Evolutionary conservation across 2,329 filamentous ascomycete species (phyloP).

Genomic region (Periglandula ipomoeae): DNA sequence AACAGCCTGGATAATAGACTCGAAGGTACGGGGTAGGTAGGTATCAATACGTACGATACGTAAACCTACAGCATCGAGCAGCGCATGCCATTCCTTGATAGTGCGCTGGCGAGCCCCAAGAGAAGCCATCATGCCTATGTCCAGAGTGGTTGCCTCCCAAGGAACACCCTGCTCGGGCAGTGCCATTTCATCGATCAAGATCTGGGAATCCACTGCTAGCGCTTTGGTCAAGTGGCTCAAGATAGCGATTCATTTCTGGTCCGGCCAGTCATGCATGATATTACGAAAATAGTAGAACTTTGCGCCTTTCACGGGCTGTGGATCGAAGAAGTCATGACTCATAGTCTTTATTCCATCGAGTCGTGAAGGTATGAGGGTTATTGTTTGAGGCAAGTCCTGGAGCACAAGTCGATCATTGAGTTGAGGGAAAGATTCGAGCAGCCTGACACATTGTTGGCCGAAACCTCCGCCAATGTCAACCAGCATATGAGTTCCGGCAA

Average conservation of each 20-base stretch:
- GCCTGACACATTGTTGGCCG: background rate
- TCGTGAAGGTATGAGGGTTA: background rate
- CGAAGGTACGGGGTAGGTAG: too few relatives aligned
- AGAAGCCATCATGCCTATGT: background rate
- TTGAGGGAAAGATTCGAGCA: background rate
- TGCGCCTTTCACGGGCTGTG: conserved; percentile 12
- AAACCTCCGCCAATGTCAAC: background rate
- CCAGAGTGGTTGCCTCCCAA: background rate
- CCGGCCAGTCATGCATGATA: conserved; percentile 30
- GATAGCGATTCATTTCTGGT: too few relatives aligned
- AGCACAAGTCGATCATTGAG: background rate
- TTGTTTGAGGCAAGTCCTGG: background rate
- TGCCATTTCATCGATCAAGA: conserved; percentile 28
- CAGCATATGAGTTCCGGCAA: too few relatives aligned
- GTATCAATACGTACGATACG: too few relatives aligned
- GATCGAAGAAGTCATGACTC: conserved; percentile 17
- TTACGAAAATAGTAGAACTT: conserved; percentile 22
- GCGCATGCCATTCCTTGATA: background rate
- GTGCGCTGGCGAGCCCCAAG: background rate
- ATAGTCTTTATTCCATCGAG: conserved; percentile 8
- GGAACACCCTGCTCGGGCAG: conserved; percentile 14
- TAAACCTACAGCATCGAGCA: too few relatives aligned
- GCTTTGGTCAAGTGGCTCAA: too few relatives aligned
- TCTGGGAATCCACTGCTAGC: too few relatives aligned
- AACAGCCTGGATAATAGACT: too few relatives aligned